Evolutionary conservation across 257 asterid genomes (phyloP).

Genomic region (Capsicum rhomboideum): DNA sequence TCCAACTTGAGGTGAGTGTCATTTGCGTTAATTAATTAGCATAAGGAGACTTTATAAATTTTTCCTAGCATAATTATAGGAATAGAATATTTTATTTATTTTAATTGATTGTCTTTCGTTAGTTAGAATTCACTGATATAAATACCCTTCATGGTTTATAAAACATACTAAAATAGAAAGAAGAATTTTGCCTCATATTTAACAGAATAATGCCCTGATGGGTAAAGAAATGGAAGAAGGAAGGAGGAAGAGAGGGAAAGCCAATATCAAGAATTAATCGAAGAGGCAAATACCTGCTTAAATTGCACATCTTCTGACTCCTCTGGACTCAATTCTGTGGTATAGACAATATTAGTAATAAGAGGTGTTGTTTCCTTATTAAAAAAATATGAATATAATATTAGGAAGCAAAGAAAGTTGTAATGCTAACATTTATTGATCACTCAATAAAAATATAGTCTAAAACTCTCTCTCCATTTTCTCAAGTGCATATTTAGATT

Average conservation of each 20-base stretch:
- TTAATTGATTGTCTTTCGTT: not conserved
- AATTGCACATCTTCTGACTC: conserved; percentile 67
- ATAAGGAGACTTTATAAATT: not conserved
- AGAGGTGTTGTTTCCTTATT: not conserved
- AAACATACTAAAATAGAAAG: not conserved
- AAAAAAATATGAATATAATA: not conserved
- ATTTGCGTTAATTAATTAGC: not conserved
- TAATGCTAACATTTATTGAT: not conserved
- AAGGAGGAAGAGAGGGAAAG: not conserved
- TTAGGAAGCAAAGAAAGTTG: not conserved
- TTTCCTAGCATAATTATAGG: not conserved
- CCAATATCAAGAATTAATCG: not conserved
- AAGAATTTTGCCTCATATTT: not conserved
- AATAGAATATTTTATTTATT: not conserved
- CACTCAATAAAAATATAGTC: not conserved
- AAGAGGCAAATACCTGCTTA: conserved; percentile 46
- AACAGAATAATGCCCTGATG: not conserved
- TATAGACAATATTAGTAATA: not conserved
- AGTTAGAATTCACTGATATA: not conserved
- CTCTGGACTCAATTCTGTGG: conserved; percentile 65
- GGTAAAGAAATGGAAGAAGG: not conserved
- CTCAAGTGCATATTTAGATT: too few species aligned
- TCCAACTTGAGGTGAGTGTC: not conserved
- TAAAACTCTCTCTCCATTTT: not conserved
- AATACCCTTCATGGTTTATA: not conserved